Evolutionary conservation across 2,329 filamentous ascomycete genomes (phyloP).

Genomic region (Pseudogymnoascus sp.): DNA sequence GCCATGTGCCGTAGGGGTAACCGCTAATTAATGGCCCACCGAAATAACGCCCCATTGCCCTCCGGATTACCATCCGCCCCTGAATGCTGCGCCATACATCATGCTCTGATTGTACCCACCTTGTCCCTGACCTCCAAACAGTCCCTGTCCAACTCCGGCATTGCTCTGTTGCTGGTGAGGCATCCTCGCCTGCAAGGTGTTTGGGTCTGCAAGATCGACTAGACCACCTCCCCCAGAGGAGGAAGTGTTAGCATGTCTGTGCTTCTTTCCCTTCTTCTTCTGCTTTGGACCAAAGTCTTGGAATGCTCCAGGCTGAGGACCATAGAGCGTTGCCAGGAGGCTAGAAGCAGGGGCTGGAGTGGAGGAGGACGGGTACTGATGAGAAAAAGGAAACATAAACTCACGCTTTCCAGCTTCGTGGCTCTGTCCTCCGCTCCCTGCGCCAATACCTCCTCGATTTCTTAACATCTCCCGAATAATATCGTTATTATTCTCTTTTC

Average conservation of each 20-base stretch:
- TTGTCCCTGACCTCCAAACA: constrained; percentile 83
- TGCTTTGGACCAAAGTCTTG: constrained; percentile 92
- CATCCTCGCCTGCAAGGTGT: constrained; percentile 96
- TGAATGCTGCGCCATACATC: constrained; percentile 71
- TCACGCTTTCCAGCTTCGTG: constrained; percentile 95
- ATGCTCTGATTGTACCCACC: constrained; percentile 88
- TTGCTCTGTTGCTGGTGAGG: constrained; percentile 79
- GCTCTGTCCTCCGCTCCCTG: constrained; percentile 59
- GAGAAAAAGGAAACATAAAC: constrained; percentile 90
- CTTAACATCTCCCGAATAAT: constrained; percentile 78
- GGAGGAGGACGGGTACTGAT: constrained; percentile 76
- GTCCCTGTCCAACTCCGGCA: constrained; percentile 77
- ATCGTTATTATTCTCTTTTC: constrained; percentile 67
- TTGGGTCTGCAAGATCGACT: constrained; percentile 99
- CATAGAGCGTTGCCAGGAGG: constrained; percentile 87
- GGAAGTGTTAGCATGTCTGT: constrained; percentile 99
- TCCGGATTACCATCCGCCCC: constrained; percentile 51
- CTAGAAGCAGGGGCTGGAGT: constrained; percentile 82
- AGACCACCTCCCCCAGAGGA: constrained; percentile 98
- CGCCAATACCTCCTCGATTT: constrained; percentile 49
- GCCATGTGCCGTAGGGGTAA: constrained; percentile 8
- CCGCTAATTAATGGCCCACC: constrained; percentile 11
- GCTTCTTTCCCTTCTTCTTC: constrained; percentile 99
- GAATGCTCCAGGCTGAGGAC: constrained; percentile 74
- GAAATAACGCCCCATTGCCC: constrained; percentile 20